Evolutionary conservation across 2,329 filamentous ascomycete species (phyloP), one percentile per base, ranked within the genome.

Genomic region (Cercospora nicotianae): DNA sequence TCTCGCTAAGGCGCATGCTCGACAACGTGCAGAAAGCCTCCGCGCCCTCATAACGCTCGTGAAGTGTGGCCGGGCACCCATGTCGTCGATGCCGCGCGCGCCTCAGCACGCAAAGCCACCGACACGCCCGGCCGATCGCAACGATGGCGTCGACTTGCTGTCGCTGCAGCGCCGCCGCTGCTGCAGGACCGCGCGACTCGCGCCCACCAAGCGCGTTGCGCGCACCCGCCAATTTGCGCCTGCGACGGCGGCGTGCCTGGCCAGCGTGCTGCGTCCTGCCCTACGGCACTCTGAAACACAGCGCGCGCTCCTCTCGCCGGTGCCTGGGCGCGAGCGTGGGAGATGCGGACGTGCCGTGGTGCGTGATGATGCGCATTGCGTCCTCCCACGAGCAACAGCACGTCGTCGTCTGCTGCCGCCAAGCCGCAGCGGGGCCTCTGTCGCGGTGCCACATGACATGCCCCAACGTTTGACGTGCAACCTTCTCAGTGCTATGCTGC

Each of bases 1-100:
- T 51, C 31, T 64, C 30, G 62, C 48, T 57, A 57, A 36, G 10
- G 48, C 39, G 62, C 62, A 57, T 64, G 33, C 42, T 51, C 60
- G 60, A 53, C 60, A 63, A 31, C 60, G 42, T 63, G 60, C 60
- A 63, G 60, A 31, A 36, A 31, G 60, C 28, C 20, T 30, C 23
- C 23, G 42, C 53, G 20, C 30, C 16, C 30, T 18, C 16, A 57
- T 57, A 20, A 58, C 26, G 30, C 53, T 30, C 30, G 53, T 26
- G 53, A 58, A 16, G 26, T 18, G 53, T 28, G 45, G 45, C 53
- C 30, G 53, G 53, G 26, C 53, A 58, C 53, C 53, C 53, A 58
- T 58, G 53, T 33, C 53, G 26, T 58, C 53, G 53, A 23, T n/a
- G 26, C 53, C 53, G 53, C 53, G 12, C 26, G 53, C 30, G 53